Conservation (phyloP, 345 rosid species). For the Populus alba region DNA sequence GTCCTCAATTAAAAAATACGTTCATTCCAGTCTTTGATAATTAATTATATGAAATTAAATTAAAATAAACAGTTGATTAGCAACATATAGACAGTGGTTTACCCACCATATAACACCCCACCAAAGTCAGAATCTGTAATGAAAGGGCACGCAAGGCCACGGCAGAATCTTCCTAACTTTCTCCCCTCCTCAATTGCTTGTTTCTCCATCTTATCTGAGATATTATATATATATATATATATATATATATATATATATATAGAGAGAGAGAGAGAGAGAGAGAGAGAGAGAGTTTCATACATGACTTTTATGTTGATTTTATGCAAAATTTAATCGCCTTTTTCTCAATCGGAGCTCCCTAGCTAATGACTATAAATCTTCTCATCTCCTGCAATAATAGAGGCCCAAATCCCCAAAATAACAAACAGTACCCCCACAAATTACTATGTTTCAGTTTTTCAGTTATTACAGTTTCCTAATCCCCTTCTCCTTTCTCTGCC, state of each 20-base stretch:
- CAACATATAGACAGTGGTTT: conserved; percentile 27
- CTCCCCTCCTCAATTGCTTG: conserved; percentile 29
- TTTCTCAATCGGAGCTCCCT: background rate
- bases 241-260: too few relatives aligned
- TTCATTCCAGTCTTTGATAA: background rate
- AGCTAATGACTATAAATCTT: background rate
- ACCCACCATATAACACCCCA: conserved; percentile 29
- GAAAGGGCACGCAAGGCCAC: conserved; percentile 31
- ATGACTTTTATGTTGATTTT: background rate
- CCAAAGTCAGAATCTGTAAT: conserved; percentile 34
- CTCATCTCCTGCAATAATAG: background rate
- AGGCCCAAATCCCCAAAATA: conserved; percentile 12
- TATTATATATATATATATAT: too few relatives aligned
- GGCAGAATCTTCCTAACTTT: conserved; percentile 46
- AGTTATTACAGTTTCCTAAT: conserved; percentile 27
- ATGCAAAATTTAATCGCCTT: background rate
- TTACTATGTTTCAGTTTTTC: conserved; percentile 39
- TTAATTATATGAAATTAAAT: background rate
- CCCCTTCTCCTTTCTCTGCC: conserved; percentile 21
- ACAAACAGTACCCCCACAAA: background rate
- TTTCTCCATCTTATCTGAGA: conserved; percentile 15
- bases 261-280: too few relatives aligned
- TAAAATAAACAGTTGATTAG: background rate
- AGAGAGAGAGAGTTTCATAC: too few relatives aligned
- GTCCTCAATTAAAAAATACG: background rate